Percentiles rank a stretch among this genome's conserved stretches.
These are phyloP conservation scores for Candida schatavii DNA, from an alignment of 805 yeast genomes.

Conservation along the genomic window DNA sequence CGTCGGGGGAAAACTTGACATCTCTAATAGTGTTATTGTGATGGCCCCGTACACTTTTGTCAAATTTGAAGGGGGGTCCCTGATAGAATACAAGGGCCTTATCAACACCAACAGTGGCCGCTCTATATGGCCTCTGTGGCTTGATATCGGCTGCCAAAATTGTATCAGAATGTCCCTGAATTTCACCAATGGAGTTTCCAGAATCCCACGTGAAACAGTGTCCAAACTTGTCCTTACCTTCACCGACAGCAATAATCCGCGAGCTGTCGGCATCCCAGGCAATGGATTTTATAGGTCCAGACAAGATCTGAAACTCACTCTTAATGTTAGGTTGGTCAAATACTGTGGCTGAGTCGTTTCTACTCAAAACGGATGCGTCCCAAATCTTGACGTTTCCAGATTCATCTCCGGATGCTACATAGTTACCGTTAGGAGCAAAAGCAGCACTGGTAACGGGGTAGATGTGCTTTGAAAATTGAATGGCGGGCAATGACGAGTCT, in stretches of 20 bases:
- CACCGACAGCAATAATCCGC: conserved; percentile 90
- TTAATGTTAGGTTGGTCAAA: conserved; percentile 56
- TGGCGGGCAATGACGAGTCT: conserved; percentile 43
- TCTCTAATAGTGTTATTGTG: conserved; percentile 80
- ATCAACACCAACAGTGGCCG: conserved; percentile 91
- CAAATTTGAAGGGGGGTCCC: conserved; percentile 94
- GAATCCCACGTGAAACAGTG: conserved; percentile 92
- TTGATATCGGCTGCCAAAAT: conserved; percentile 83
- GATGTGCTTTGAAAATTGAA: conserved; percentile 74
- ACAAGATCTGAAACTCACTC: conserved; percentile 75
- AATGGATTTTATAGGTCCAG: conserved; percentile 77
- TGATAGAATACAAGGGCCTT: conserved; percentile 76
- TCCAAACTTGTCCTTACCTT: conserved; percentile 88
- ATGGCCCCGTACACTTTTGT: conserved; percentile 63
- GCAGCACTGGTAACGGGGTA: conserved; percentile 75
- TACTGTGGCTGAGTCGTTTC: conserved; percentile 31
- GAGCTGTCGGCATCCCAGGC: conserved; percentile 91
- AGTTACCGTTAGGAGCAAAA: conserved; percentile 87
- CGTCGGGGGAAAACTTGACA: conserved; percentile 80
- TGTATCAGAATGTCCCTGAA: conserved; percentile 84
- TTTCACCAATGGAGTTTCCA: conserved; percentile 96
- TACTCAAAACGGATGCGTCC: conserved; percentile 53
- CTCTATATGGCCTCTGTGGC: conserved; percentile 86
- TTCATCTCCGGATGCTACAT: conserved; percentile 89
- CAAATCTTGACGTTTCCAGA: conserved; percentile 87